A percentile compares a stretch with the other conserved stretches of the same genome.
These are phyloP conservation scores for Boletus semigastroideus DNA, from an alignment of 1,284 basidiomycete species.

Conservation along the genomic window DNA sequence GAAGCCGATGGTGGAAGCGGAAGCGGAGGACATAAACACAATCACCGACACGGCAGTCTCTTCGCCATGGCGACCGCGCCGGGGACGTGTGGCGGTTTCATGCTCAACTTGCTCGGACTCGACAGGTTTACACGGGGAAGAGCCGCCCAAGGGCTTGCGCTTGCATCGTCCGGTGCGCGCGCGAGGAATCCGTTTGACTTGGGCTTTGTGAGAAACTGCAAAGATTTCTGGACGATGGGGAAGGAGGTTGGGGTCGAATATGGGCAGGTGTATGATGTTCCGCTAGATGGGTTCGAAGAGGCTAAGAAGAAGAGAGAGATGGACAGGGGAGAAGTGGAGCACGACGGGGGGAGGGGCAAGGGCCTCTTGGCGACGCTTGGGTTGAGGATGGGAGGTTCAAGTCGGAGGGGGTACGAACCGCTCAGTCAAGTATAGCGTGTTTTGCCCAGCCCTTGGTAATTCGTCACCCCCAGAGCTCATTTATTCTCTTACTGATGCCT, in stretches of 20 bases:
- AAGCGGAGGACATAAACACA: conserved; percentile 38
- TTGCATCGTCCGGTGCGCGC: conserved; percentile 29
- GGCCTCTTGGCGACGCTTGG: conserved; percentile 40
- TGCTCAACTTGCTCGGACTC: conserved; percentile 88
- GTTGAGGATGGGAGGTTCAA: conserved; percentile 41
- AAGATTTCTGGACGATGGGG: conserved; percentile 93
- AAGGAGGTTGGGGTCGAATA: conserved; percentile 88
- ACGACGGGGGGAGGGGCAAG: conserved; percentile 46
- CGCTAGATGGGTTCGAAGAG: conserved; percentile 76
- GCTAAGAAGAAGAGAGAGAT: conserved; percentile 56
- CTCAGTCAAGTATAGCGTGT: conserved; percentile 30
- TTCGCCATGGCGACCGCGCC: conserved; percentile 31
- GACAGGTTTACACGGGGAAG: conserved; percentile 92
- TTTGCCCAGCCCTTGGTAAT: not conserved
- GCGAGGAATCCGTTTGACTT: conserved; percentile 90
- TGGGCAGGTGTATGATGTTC: conserved; percentile 86
- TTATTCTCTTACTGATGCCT: not conserved
- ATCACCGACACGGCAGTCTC: conserved; percentile 42
- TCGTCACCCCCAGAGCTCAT: not conserved
- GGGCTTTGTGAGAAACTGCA: conserved; percentile 84
- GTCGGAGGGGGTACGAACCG: conserved; percentile 38
- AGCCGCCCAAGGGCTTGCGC: conserved; percentile 78
- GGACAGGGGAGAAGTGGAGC: conserved; percentile 41
- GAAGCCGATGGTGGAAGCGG: conserved; percentile 43
- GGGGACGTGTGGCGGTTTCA: conserved; percentile 51